Evolutionary conservation across 176 grass and related monocot species (phyloP), one percentile per base, ranked within the genome.

Genomic region (Musa itinerans): DNA sequence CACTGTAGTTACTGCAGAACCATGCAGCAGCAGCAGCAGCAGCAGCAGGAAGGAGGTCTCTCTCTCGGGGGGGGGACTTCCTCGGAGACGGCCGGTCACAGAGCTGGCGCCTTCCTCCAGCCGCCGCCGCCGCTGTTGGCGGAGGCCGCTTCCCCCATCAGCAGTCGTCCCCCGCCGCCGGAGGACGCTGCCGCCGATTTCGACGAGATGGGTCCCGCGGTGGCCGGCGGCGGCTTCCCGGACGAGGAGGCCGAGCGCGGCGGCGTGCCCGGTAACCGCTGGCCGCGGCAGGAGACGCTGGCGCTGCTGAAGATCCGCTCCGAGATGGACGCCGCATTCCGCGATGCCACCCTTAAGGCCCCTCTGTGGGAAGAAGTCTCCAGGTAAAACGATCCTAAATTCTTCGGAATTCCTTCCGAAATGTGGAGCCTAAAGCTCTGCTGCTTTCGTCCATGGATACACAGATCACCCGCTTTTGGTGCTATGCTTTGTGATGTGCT

Each of bases 281-380:
- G 71, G 71, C 71, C 79, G 84, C 53, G 87, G 76, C 95, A 99
- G 87, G 95, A 99, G 88, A 99, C 95, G 72, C 83, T 94, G 70
- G 88, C 87, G 74, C 83, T 99, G 77, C 95, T 99, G 88, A 94
- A 92, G 88, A 99, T 99, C 85, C 95, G 95, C 43, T 91, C 83
- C 4, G 95, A 99, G 78, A 99, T 99, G 95, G 95, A 94, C 83
- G 84, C 88, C 12, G 83, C 86, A 62, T 99, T 99, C 86, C 80
- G 91, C 52, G 95, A 94, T 53, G 84, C 91, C 79, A 94, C 90
- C 58, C 78, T 99, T 72, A 99, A 99, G 79, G 88, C 91, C 52
- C 95, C 95, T n/a, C 88, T 99, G 66, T 99, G 95, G 95, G 88
- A 99, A 74, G 88, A 92, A 59, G 88, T 99, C 77, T 99, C 95